Base-by-base conservation (phyloP, 1,284 basidiomycete species). In the Cutaneotrichosporon curvatum region DNA sequence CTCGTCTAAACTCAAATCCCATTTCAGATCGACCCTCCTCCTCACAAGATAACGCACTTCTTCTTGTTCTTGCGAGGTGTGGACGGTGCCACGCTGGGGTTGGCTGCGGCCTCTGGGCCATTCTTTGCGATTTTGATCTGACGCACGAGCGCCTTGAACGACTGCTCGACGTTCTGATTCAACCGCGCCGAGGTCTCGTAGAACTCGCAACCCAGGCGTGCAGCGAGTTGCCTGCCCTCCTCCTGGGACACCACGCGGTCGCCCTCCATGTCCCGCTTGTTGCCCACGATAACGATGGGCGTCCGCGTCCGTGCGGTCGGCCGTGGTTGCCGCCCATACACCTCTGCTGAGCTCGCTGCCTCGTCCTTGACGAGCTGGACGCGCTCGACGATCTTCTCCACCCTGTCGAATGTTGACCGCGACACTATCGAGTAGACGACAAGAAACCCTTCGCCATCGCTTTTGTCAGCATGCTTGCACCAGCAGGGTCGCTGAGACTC, bases 401-500 rank as follows among this genome's bases (percentile, higher is more conserved):
- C 82, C 28, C 92, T 87, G 63, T 96, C 88, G 61, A 96, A 97
- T 21, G 91, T 92, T 60, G 84, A 83, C 65, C 90, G 81, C 37
- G 90, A 92, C 45, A 91, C 89, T 70, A 99, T 96, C 43, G 90
- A 95, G 75, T 98, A 99, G 48, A 98, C 95, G 49, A 99, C 81
- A 56, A 99, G 85, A 74, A 98, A 98, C 10, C 94, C 95, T 75
- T 98, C 91, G 54, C 95, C 94, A 70, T 97, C 95, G 12, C 25
- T 28, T 7, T 28, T 28, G 25, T 28, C 25, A 28, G 25, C 25
- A 7, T 7, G 8, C 12, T 7, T 7, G 25, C 12, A 7, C 25
- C 8, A 28, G 12, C 25, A 7, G 8, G 7, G 12, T 12, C 25
- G 8, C 8, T 7, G 25, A 7, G 8, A 28, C 25, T 28, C 12